phyloP scores from a whole-genome alignment of 2,329 filamentous ascomycete genomes.

The Epichloe coenophiala region DNA sequence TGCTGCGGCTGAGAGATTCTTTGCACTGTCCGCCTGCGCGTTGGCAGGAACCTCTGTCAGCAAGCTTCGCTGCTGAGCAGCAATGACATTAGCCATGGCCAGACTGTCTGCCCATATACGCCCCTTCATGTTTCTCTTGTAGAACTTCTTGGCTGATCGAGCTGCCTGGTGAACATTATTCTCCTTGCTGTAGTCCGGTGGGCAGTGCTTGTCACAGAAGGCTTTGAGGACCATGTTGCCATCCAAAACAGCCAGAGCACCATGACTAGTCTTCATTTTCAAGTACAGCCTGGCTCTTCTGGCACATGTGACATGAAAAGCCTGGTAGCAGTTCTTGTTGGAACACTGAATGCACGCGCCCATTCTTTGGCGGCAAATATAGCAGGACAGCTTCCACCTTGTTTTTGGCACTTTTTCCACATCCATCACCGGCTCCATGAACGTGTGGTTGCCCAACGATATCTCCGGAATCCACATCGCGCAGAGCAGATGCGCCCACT shows the following conservation, averaged over 20 bases:
- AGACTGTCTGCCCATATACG: conserved; percentile 88
- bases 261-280: conserved; percentile 91
- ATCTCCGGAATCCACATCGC: conserved; percentile 99
- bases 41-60: conserved; percentile 59
- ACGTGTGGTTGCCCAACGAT: conserved; percentile 84
- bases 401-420: conserved; percentile 94
- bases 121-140: conserved; percentile 77
- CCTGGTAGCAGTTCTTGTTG: conserved; percentile 93
- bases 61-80: conserved; percentile 54
- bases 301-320: conserved; percentile 95
- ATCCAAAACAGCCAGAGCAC: conserved; percentile 60
- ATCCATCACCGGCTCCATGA: conserved; percentile 97
- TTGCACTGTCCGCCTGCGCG: conserved; percentile 73
- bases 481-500: conserved; percentile 93
- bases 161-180: conserved; percentile 72
- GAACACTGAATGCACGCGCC: conserved; percentile 96
- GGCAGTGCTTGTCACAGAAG: conserved; percentile 91
- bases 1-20: conserved; percentile 60
- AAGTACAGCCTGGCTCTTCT: conserved; percentile 75
- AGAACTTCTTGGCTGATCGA: conserved; percentile 74
- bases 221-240: conserved; percentile 80
- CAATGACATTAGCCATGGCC: conserved; percentile 65
- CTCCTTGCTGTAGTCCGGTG: conserved; percentile 74
- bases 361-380: conserved; percentile 96
- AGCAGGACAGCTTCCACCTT: conserved; percentile 86